A percentile compares a stretch with the other conserved stretches of the same genome.
Evolutionary conservation across 495 filamentous ascomycete species (phyloP).

Genomic region (Astrothelium macrocarpum): DNA sequence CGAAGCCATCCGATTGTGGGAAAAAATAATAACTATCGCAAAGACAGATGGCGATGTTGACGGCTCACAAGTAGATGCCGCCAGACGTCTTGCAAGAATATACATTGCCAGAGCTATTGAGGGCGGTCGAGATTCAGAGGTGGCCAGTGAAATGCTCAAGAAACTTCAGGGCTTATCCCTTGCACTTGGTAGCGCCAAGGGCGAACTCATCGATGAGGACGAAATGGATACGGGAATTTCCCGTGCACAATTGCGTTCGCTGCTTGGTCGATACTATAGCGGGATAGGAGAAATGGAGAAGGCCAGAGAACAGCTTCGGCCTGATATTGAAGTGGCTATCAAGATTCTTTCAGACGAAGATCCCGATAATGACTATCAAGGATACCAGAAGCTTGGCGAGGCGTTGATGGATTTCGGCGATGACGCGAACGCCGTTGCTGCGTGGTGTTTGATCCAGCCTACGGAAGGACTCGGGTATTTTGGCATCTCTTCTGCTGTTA

Average conservation of each 20-base stretch:
- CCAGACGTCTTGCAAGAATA: background rate
- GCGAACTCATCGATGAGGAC: background rate
- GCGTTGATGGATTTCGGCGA: background rate
- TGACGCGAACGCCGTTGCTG: background rate
- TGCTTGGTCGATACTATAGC: background rate
- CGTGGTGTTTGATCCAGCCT: background rate
- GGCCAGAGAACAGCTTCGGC: background rate
- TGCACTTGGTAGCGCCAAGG: background rate
- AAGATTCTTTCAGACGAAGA: background rate
- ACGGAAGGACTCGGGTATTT: background rate
- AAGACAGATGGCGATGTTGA: background rate
- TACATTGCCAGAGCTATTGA: background rate
- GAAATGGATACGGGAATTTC: background rate
- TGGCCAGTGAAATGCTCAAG: background rate
- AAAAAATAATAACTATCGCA: background rate
- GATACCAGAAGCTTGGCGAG: background rate
- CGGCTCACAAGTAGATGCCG: background rate
- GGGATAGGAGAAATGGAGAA: background rate
- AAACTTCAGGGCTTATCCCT: background rate
- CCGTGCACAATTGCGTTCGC: background rate
- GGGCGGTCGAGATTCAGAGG: background rate
- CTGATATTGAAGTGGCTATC: background rate
- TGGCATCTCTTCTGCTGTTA: background rate
- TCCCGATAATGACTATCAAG: background rate
- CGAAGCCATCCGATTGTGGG: background rate